phyloP scores from a whole-genome alignment of 1,284 basidiomycete genomes.

The Lentinula novae-zelandiae region DNA sequence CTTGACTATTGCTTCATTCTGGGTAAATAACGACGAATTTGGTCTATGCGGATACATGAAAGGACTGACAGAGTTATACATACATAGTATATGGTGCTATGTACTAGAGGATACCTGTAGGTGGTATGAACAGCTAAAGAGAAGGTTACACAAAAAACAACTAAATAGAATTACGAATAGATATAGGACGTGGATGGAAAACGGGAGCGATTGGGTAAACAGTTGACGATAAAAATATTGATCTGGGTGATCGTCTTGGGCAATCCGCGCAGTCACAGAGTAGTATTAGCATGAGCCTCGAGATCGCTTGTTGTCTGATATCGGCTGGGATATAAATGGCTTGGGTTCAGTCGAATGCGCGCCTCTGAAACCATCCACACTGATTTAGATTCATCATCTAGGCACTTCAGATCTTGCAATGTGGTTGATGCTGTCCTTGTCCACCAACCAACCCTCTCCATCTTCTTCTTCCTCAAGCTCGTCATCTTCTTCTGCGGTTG shows the following conservation, averaged over 20 bases:
- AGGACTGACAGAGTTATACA: no score
- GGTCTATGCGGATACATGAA: no score
- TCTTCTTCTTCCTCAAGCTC: slow-evolving; percentile 23
- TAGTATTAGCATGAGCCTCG: neutral
- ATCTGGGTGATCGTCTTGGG: no score
- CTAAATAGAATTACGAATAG: neutral
- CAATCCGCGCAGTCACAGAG: neutral
- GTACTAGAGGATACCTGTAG: neutral
- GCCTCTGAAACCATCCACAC: no score
- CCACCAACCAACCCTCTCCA: slow-evolving; percentile 31
- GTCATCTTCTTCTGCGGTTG: slow-evolving; percentile 15
- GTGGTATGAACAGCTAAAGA: neutral
- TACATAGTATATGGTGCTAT: neutral
- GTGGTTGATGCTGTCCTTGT: slow-evolving; percentile 33
- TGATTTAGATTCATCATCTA: neutral
- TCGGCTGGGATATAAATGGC: no score
- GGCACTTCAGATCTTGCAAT: slow-evolving; percentile 35
- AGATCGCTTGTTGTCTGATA: neutral
- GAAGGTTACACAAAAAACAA: neutral
- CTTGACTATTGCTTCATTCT: no score
- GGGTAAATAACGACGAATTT: no score
- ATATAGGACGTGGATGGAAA: neutral
- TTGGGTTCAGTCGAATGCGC: neutral
- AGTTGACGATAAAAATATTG: neutral
- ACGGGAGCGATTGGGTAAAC: neutral